These are phyloP conservation scores for Elongisporangium senticosum DNA, from an alignment of 352 stramenopile species.

Conservation along the genomic window DNA sequence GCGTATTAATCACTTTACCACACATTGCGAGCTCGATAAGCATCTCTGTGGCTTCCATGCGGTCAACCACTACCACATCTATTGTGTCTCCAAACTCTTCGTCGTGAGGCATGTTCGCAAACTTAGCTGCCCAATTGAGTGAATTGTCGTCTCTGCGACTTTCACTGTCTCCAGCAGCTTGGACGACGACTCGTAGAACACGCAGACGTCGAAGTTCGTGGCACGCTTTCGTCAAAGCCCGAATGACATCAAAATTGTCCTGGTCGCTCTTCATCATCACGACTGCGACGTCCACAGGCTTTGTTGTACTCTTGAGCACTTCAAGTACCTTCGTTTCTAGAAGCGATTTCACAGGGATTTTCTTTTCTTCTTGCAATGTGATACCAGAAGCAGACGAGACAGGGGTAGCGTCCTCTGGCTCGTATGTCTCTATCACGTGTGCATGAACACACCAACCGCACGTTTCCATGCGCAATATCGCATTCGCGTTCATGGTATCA, in stretches of 20 bases:
- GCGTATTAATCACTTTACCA: constrained; percentile 56
- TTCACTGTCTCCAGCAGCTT: constrained; percentile 26
- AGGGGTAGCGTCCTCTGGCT: constrained; percentile 4
- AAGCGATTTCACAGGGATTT: constrained; percentile 11
- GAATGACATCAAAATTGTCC: constrained; percentile 50
- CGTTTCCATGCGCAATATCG: constrained; percentile 43
- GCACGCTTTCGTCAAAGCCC: constrained; percentile 37
- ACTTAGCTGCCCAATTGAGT: constrained; percentile 31
- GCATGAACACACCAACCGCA: constrained; percentile 57
- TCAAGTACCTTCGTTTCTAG: constrained; percentile 17
- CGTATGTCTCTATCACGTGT: constrained; percentile 29
- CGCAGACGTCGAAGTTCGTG: constrained; percentile 36
- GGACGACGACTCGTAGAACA: constrained; percentile 53
- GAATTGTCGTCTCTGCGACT: constrained; percentile 10
- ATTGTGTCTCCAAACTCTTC: constrained; percentile 59
- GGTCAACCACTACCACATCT: constrained; percentile 57
- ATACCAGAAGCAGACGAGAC: not conserved
- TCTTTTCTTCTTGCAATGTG: constrained; percentile 6
- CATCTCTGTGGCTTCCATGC: constrained; percentile 57
- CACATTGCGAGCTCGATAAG: constrained; percentile 56
- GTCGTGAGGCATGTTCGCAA: constrained; percentile 45
- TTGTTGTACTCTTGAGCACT: constrained; percentile 18
- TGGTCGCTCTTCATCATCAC: constrained; percentile 58
- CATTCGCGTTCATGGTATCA: constrained; percentile 23
- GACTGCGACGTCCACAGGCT: constrained; percentile 49